phyloP scores from a whole-genome alignment of 768 basidiomycete genomes.

The Tylopilus intermedius region DNA sequence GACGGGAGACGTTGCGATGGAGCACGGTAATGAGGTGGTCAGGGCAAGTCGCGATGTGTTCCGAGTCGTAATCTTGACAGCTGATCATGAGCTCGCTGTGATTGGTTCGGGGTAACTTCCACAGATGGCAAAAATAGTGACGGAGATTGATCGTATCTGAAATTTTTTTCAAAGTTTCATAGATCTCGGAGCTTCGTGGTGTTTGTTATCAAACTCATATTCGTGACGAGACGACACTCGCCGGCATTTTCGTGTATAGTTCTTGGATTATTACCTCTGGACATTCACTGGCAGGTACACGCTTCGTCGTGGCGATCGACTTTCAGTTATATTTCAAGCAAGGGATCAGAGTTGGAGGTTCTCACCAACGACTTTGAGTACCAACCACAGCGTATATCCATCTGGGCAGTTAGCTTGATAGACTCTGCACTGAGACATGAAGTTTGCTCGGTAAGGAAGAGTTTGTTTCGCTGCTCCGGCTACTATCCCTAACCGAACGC shows the following conservation, averaged over 20 bases:
- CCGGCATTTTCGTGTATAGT: too few species aligned
- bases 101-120: background rate
- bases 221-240: too few species aligned
- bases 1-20: background rate
- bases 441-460: constrained; percentile 51
- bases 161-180: too few species aligned
- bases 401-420: background rate
- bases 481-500: background rate
- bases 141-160: too few species aligned
- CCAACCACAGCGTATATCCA: background rate
- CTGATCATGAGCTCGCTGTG: background rate
- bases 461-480: background rate
- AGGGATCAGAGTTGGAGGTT: background rate
- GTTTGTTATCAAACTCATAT: too few species aligned
- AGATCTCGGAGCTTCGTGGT: too few species aligned
- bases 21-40: too few species aligned
- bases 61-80: too few species aligned
- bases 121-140: background rate
- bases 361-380: background rate
- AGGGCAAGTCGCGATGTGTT: too few species aligned
- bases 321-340: constrained; percentile 3
- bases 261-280: too few species aligned
- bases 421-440: constrained; percentile 36
- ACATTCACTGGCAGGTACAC: background rate
- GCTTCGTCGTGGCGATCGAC: background rate